Conservation (phyloP, 2,329 filamentous ascomycete species). For the Aureobasidium zeae region DNA sequence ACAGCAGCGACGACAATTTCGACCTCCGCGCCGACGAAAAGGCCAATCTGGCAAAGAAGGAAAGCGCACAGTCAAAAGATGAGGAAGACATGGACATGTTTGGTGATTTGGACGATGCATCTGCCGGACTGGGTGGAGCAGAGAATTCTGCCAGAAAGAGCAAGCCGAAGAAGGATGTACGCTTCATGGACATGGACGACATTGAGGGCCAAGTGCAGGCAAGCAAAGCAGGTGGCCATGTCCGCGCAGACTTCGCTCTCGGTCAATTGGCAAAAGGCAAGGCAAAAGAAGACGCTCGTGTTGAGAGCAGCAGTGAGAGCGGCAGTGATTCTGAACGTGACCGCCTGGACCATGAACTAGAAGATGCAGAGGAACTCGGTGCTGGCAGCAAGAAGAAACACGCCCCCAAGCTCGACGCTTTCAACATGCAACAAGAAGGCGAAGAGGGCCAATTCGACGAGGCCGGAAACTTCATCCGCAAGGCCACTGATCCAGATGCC, state of each 20-base stretch:
- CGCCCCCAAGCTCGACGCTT: constrained; percentile 88
- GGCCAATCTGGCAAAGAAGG: constrained; percentile 38
- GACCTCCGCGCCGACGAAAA: constrained; percentile 60
- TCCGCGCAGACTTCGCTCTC: constrained; percentile 52
- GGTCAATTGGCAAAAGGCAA: constrained; percentile 37
- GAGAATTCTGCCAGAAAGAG: constrained; percentile 43
- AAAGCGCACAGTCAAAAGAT: constrained; percentile 40
- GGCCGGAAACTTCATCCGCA: constrained; percentile 81
- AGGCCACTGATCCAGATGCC: constrained; percentile 79
- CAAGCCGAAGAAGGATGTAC: constrained; percentile 55
- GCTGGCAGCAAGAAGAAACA: constrained; percentile 85
- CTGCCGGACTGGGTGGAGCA: constrained; percentile 26
- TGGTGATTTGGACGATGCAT: constrained; percentile 56
- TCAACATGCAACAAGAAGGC: constrained; percentile 84
- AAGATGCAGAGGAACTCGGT: constrained; percentile 79
- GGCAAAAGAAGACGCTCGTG: constrained; percentile 47
- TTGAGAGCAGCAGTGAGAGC: constrained; percentile 49
- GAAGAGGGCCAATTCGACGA: constrained; percentile 92
- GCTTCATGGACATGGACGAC: constrained; percentile 50
- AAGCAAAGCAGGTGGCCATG: constrained; percentile 65
- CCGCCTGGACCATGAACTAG: constrained; percentile 55
- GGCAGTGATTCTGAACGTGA: constrained; percentile 58
- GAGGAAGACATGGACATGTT: constrained; percentile 77
- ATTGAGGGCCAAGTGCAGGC: constrained; percentile 72
- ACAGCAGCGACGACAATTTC: constrained; percentile 85